Base-by-base conservation (phyloP, 441 rosid genomes). In the Syzygium syzygioides region DNA sequence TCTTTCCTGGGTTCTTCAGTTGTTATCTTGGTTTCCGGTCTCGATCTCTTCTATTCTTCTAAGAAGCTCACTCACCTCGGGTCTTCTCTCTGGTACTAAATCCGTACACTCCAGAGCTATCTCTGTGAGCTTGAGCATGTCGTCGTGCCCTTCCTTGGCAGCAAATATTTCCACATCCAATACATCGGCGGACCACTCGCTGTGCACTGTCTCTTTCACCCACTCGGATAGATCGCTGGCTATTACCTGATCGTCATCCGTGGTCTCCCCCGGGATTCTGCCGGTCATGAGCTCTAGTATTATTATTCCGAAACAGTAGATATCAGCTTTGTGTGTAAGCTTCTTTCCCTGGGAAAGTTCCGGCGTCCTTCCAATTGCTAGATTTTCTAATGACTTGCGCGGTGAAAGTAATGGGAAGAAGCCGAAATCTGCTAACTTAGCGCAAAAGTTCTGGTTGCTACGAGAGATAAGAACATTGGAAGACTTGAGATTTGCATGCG, bases 401-500 rank as follows among this genome's bases (percentile, higher is more conserved):
- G 90, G 89, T 14, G 92, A 92, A 34, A 94, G 90, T n/a, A 95
- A 89, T 0, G 95, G 94, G 52, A 92, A 84, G 93, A 94, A 94
- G 37, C 96, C 95, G 6, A 91, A 94, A 79, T 94, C 90, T 37
- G 94, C 89, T 86, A 94, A 90, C 92, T 94, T 95, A 15, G 93
- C 84, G 9, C 57, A 90, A 90, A 91, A 93, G 86, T 32, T 83
- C 41, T 88, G 86, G 88, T 60, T 64, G 48, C 91, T 83, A 17
- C 86, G 86, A 54, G 54, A 87, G 64, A 94, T 86, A 8, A 93
- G 86, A 15, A 94, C 89, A 52, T 94, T 94, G 54, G 95, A 91
- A 18, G 96, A 93, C 90, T 94, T 94, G 89, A 95, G 94, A 85
- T 93, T 94, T 45, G 92, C 95, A 85, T 95, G 97, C 9, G 97